A percentile compares a stretch with the other conserved stretches of the same genome.
Evolutionary conservation across 176 grass and related monocot genomes (phyloP).

Genomic region (maize (Zea mays)): DNA sequence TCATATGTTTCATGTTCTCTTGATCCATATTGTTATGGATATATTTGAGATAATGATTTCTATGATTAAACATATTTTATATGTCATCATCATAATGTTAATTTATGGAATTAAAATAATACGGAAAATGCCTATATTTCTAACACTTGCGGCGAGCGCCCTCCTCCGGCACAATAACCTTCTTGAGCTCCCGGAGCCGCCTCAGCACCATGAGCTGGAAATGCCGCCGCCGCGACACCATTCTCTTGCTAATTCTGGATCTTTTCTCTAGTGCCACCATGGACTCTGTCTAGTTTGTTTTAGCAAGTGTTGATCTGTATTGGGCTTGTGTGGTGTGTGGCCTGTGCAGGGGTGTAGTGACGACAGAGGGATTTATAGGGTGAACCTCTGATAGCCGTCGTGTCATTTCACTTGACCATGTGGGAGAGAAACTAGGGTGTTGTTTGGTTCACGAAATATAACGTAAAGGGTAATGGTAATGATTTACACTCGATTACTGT

Average conservation of each 20-base stretch:
- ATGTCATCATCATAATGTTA: too few relatives aligned
- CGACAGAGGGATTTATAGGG: slow-evolving; percentile 33
- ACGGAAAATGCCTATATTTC: too few relatives aligned
- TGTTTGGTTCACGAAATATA: too few relatives aligned
- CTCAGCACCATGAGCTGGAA: slow-evolving; percentile 56
- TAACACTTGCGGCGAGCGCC: slow-evolving; percentile 4
- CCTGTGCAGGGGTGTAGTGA: slow-evolving; percentile 19
- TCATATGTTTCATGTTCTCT: too few relatives aligned
- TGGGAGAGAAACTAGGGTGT: slow-evolving; percentile 50
- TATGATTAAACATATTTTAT: too few relatives aligned
- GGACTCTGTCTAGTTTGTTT: slow-evolving; percentile 20
- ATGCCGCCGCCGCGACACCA: slow-evolving; percentile 42
- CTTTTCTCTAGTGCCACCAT: slow-evolving; percentile 33
- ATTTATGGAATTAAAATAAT: too few relatives aligned
- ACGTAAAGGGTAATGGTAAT: too few relatives aligned
- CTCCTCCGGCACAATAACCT: slow-evolving; percentile 48
- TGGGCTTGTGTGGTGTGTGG: slow-evolving; percentile 22
- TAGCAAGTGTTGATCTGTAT: slow-evolving; percentile 22
- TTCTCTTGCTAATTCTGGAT: slow-evolving; percentile 22
- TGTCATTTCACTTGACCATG: slow-evolving; percentile 47
- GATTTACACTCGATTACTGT: too few relatives aligned
- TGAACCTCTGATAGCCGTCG: neutral
- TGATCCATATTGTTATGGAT: too few relatives aligned
- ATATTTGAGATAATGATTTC: too few relatives aligned
- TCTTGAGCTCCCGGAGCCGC: slow-evolving; percentile 56